These are phyloP conservation scores for Ogataea zsoltii DNA, from an alignment of 805 yeast genomes.

Conservation along the genomic window DNA sequence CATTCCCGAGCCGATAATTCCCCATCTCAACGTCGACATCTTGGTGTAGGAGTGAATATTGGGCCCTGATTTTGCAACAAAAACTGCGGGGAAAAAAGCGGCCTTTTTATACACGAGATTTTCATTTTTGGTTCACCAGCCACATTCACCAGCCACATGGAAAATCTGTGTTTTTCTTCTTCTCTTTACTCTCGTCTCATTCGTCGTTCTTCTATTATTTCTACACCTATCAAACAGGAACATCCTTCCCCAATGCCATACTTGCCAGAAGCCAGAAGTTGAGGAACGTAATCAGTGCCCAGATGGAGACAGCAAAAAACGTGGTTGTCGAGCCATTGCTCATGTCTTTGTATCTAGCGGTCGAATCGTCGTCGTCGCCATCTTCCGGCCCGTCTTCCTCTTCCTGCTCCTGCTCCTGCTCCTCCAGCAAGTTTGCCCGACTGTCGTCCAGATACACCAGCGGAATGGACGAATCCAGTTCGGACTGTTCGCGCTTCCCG, in stretches of 20 bases:
- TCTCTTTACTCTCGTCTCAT: neutral
- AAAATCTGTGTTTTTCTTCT: no score
- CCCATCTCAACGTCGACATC: constrained; percentile 37
- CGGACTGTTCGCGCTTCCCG: constrained; percentile 10
- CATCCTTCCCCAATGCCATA: constrained; percentile 36
- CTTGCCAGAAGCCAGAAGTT: constrained; percentile 64
- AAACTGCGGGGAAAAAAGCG: neutral
- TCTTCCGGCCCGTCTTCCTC: constrained; percentile 1
- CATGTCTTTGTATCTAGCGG: constrained; percentile 53
- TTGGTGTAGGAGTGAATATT: no score
- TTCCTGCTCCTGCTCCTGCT: neutral
- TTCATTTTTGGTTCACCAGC: no score
- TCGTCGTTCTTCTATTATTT: neutral
- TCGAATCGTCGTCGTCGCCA: constrained; percentile 9
- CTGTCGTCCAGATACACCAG: constrained; percentile 15
- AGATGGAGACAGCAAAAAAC: constrained; percentile 55
- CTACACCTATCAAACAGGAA: constrained; percentile 19
- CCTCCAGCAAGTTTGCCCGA: constrained; percentile 10
- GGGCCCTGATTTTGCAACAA: no score
- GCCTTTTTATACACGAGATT: neutral
- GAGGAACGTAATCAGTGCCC: constrained; percentile 70
- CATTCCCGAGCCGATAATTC: constrained; percentile 51
- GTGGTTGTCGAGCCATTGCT: constrained; percentile 64
- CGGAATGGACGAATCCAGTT: constrained; percentile 4
- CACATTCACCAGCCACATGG: no score